These are phyloP conservation scores for Arctium lappa DNA, from an alignment of 129 eudicot species.

Conservation along the genomic window DNA sequence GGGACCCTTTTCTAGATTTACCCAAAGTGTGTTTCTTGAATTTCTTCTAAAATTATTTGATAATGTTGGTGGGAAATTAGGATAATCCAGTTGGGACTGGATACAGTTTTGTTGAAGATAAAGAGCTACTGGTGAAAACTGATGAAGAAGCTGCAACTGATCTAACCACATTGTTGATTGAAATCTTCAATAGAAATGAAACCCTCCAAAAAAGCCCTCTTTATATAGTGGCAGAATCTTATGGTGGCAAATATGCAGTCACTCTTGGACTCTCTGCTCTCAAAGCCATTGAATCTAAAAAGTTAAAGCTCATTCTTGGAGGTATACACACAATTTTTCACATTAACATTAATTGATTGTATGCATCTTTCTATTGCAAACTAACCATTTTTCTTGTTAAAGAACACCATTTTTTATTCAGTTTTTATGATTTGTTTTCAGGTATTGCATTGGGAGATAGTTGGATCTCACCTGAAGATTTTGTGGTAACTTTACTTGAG, in stretches of 20 bases:
- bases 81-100: conserved; percentile 98
- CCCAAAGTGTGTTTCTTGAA: not conserved
- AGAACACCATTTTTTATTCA: not conserved
- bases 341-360: too few species aligned
- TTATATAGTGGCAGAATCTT: conserved; percentile 78
- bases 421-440: conserved; percentile 16
- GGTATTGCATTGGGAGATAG: conserved; percentile 84
- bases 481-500: conserved; percentile 46
- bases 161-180: conserved; percentile 62
- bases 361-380: not conserved
- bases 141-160: conserved; percentile 83
- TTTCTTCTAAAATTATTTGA: not conserved
- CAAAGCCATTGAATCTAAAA: conserved; percentile 56
- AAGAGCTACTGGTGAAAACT: conserved; percentile 52
- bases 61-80: conserved; percentile 27
- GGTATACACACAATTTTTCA: conserved; percentile 30
- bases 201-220: conserved; percentile 62
- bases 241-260: conserved; percentile 76
- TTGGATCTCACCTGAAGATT: conserved; percentile 96
- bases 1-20: not conserved
- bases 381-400: not conserved
- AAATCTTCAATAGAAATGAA: conserved; percentile 43
- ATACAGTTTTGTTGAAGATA: conserved; percentile 79
- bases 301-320: conserved; percentile 66
- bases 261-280: conserved; percentile 72